These are phyloP conservation scores for Cytospora chrysosperma DNA, from an alignment of 2,329 filamentous ascomycete species.

Conservation along the genomic window DNA sequence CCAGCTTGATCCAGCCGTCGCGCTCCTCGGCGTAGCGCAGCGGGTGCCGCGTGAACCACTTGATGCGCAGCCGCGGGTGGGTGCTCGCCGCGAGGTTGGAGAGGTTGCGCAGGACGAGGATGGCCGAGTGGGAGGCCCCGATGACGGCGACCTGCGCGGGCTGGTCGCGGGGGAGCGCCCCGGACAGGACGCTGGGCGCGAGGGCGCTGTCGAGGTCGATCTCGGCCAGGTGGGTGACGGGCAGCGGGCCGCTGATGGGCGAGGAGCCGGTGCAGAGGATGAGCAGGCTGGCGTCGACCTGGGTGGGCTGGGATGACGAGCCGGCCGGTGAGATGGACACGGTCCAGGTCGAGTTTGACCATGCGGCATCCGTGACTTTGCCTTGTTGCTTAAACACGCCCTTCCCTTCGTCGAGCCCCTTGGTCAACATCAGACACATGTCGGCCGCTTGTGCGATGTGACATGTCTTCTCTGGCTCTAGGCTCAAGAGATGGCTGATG, in stretches of 20 bases:
- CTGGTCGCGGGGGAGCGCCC: slow-evolving; percentile 30
- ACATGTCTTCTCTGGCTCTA: slow-evolving; percentile 58
- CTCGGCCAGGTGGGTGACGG: slow-evolving; percentile 36
- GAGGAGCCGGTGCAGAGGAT: slow-evolving; percentile 60
- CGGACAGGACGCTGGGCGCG: slow-evolving; percentile 48
- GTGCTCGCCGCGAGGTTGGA: slow-evolving; percentile 50
- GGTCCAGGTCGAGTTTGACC: slow-evolving; percentile 28
- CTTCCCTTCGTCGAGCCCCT: slow-evolving; percentile 41
- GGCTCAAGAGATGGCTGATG: slow-evolving; percentile 49
- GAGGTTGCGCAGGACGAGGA: slow-evolving; percentile 62
- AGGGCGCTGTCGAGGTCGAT: slow-evolving; percentile 55
- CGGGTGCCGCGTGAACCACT: slow-evolving; percentile 62
- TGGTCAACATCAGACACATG: slow-evolving; percentile 45
- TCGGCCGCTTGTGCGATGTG: slow-evolving; percentile 57
- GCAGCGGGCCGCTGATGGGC: slow-evolving; percentile 45
- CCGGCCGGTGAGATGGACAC: slow-evolving; percentile 15
- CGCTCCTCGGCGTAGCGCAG: slow-evolving; percentile 61
- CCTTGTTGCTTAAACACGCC: slow-evolving; percentile 40
- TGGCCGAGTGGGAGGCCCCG: slow-evolving; percentile 62
- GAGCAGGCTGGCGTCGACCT: slow-evolving; percentile 42
- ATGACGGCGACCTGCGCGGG: slow-evolving; percentile 53
- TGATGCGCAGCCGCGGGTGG: slow-evolving; percentile 54
- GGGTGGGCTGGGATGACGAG: slow-evolving; percentile 28
- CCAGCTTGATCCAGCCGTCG: slow-evolving; percentile 62
- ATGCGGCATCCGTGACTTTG: slow-evolving; percentile 38